Evolutionary conservation across 148 eudicot genomes (phyloP).

Genomic region (Talinum fruticosum): DNA sequence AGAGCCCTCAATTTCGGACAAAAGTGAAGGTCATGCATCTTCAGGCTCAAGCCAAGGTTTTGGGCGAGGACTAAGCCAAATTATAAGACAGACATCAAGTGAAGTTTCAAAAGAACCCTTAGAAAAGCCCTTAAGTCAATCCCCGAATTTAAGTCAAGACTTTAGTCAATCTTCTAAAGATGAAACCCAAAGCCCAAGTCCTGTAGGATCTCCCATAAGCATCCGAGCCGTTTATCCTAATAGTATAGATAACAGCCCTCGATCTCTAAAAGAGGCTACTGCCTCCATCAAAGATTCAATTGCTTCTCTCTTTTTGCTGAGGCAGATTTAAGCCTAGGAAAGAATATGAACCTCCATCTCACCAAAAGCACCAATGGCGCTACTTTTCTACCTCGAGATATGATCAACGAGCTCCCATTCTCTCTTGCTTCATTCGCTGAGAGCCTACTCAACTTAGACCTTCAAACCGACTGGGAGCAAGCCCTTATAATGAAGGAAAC

Average conservation of each 20-base stretch:
- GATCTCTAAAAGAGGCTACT: not conserved
- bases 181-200: not conserved
- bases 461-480: conserved; percentile 19
- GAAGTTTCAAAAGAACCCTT: not conserved
- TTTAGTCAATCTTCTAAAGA: too few species aligned
- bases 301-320: conserved; percentile 19
- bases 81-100: not conserved
- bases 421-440: conserved; percentile 16
- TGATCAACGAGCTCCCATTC: conserved; percentile 20
- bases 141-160: not conserved
- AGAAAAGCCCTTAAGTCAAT: not conserved
- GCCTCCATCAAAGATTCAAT: not conserved
- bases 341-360: conserved; percentile 17
- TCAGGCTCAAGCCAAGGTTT: not conserved
- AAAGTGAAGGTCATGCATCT: not conserved
- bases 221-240: too few species aligned
- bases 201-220: not conserved
- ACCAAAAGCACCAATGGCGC: not conserved
- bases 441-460: not conserved
- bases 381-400: conserved; percentile 16
- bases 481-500: conserved; percentile 8
- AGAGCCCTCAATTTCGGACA: too few species aligned
- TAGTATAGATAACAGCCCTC: not conserved
- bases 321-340: conserved; percentile 9
- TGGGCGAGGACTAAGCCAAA: not conserved